These are phyloP conservation scores for Aspergillus floridensis DNA, from an alignment of 2,329 filamentous ascomycete species.

Conservation along the genomic window DNA sequence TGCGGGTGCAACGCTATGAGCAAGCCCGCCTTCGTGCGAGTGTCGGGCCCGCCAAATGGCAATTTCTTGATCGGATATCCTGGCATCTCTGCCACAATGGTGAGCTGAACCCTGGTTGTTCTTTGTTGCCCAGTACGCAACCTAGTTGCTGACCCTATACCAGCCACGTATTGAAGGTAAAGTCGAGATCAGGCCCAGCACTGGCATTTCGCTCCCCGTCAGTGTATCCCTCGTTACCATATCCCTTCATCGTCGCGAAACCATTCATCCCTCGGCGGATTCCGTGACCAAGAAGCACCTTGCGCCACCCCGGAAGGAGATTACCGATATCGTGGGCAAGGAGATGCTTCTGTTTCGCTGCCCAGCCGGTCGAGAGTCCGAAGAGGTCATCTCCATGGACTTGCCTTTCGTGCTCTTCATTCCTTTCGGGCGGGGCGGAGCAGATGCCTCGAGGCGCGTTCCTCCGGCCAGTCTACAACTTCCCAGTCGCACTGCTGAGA, in stretches of 20 bases:
- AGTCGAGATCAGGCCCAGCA: conserved; percentile 87
- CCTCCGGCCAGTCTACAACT: conserved; percentile 90
- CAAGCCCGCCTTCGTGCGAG: conserved; percentile 83
- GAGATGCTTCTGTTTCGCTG: conserved; percentile 91
- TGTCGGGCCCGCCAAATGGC: conserved; percentile 95
- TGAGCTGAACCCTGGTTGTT: conserved; percentile 51
- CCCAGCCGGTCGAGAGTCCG: conserved; percentile 75
- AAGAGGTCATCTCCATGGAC: conserved; percentile 92
- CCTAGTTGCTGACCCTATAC: conserved; percentile 17
- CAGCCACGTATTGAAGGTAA: conserved; percentile 96
- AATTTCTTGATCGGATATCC: conserved; percentile 96
- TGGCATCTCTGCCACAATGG: conserved; percentile 93
- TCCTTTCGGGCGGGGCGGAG: conserved; percentile 85
- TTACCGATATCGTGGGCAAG: conserved; percentile 89
- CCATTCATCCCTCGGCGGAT: conserved; percentile 93
- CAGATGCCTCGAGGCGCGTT: conserved; percentile 84
- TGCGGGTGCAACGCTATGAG: conserved; percentile 40
- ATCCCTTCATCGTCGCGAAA: conserved; percentile 87
- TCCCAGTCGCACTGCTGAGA: conserved; percentile 90
- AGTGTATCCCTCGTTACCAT: conserved; percentile 91
- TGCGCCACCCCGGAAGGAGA: conserved; percentile 84
- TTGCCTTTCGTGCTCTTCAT: conserved; percentile 97
- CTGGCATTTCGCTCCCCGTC: conserved; percentile 84
- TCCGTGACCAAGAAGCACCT: conserved; percentile 90
- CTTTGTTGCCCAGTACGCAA: background rate